These are phyloP conservation scores for Ascochyta lentis DNA, from an alignment of 2,329 filamentous ascomycete species.

Conservation along the genomic window DNA sequence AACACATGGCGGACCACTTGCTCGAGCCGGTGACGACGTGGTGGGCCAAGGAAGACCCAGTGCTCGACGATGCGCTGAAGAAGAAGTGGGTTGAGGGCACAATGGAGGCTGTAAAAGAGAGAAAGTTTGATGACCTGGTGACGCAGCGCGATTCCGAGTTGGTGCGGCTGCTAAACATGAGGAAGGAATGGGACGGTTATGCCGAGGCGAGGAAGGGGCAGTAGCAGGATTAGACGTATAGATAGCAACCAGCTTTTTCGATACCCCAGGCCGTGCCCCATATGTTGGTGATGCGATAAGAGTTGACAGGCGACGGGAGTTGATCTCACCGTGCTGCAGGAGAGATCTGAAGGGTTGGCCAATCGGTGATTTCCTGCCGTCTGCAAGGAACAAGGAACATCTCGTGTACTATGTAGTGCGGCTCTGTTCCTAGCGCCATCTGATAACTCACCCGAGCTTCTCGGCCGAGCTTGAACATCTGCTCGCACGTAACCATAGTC, in stretches of 20 bases:
- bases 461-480: constrained; percentile 3
- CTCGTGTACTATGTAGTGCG: background rate
- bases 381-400: no score
- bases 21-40: constrained; percentile 25
- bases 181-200: constrained; percentile 22
- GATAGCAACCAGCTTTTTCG: background rate
- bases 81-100: constrained; percentile 26
- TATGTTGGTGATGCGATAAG: no score
- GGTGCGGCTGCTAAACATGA: constrained; percentile 19
- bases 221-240: constrained; percentile 45
- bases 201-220: constrained; percentile 39
- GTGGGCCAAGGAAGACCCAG: constrained; percentile 22
- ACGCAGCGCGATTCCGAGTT: constrained; percentile 25
- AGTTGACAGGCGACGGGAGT: no score
- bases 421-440: constrained; percentile 4
- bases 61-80: constrained; percentile 23
- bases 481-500: background rate
- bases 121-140: constrained; percentile 18
- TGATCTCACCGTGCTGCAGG: no score
- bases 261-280: background rate
- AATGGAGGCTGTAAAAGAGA: constrained; percentile 14
- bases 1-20: constrained; percentile 26
- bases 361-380: no score
- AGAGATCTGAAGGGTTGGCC: no score
- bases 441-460: background rate